Evolutionary conservation across 2,329 filamentous ascomycete species (phyloP), one percentile per base, ranked within the genome.

Genomic region (Rhynchosporium graminicola): DNA sequence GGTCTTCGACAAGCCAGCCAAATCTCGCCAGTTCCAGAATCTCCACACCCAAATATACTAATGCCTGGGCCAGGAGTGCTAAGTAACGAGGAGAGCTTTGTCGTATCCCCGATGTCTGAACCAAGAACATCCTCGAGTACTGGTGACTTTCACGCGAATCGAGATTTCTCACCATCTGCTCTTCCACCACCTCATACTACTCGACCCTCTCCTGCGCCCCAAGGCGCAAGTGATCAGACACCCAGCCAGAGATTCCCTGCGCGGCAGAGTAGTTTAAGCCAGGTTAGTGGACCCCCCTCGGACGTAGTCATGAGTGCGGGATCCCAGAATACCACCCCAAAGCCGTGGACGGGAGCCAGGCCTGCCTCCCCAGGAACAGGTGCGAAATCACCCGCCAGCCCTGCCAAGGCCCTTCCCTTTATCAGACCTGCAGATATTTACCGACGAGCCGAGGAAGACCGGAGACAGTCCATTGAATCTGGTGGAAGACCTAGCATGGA

Each of bases 351-450:
- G 33, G 75, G 70, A 38, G 75, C 77, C 10, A 72, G 61, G 57
- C 62, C 71, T n/a, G 40, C 64, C 15, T 80, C 80, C 7, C 79
- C 80, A 7, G 72, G 73, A 50, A 73, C 68, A 59, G 64, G 62
- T 51, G 64, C 73, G 26, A 70, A 67, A 36, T 72, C 77, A 20
- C 68, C 76, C 36, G 68, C 72, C 57, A 76, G 76, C n/a, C 47
- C 57, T 12, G 58, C 68, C 56, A 87, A 87, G 68, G 74, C 84
- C 0, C 76, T 84, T 26, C 82, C 87, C 0, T 87, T 94, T 67
- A 81, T 92, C 61, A 82, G 89, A 43, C 90, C 91, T 1, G 84
- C 88, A 12, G 91, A 96, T 68, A 88, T 93, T 47, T 93, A 94
- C 74, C 88, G 84, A 71, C 85, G 88, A 5, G 80, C 88, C 74